A percentile compares a stretch with the other conserved stretches of the same genome.
phyloP scores from a whole-genome alignment of 257 asterid genomes.

The Prunella vulgaris region DNA sequence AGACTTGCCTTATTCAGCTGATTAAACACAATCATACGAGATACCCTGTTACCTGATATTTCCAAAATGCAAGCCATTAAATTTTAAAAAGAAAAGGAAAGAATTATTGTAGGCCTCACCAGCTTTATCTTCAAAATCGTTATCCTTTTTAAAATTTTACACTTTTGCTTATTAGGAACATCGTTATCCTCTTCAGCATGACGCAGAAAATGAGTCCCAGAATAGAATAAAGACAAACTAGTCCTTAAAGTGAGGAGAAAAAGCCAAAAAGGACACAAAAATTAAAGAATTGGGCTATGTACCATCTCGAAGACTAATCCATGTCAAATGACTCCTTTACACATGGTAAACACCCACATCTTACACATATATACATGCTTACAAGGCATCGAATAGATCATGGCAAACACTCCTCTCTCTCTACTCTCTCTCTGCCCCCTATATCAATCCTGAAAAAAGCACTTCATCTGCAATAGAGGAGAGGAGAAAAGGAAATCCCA shows the following conservation, averaged over 20 bases:
- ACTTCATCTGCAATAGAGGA: neutral
- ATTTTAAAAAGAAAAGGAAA: neutral
- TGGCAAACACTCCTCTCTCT: neutral
- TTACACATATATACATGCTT: conserved; percentile 2
- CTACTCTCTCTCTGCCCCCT: neutral
- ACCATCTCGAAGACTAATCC: conserved; percentile 26
- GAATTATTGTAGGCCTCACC: conserved; percentile 32
- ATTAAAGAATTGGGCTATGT: conserved; percentile 24
- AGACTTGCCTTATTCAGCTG: neutral
- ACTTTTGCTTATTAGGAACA: neutral
- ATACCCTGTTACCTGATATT: neutral
- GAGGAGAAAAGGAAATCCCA: neutral
- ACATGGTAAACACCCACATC: conserved; percentile 27
- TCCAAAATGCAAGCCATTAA: neutral
- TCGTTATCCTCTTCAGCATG: conserved; percentile 17
- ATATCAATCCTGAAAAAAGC: neutral
- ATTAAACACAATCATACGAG: neutral
- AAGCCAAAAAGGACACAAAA: conserved; percentile 27
- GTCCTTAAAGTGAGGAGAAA: conserved; percentile 31
- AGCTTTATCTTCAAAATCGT: conserved; percentile 38
- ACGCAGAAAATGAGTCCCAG: conserved; percentile 24
- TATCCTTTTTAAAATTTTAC: conserved; percentile 21
- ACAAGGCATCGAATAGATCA: conserved; percentile 11
- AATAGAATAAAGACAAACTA: conserved; percentile 20
- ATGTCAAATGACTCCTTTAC: conserved; percentile 24